A percentile compares a stretch with the other conserved stretches of the same genome.
Evolutionary conservation across 176 grass and related monocot species (phyloP).

Genomic region (Coix lacrymajobi): DNA sequence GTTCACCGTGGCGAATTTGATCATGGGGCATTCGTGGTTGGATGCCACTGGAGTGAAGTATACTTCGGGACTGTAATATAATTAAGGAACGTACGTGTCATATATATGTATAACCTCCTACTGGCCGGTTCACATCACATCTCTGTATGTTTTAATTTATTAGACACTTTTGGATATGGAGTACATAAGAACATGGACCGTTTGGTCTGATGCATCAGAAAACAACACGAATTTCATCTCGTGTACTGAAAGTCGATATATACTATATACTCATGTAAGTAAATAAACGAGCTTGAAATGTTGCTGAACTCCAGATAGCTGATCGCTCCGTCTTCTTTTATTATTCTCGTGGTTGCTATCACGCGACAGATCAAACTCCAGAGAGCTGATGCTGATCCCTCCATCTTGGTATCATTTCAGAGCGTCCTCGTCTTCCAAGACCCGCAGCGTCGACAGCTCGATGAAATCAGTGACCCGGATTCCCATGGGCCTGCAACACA

Average conservation of each 20-base stretch:
- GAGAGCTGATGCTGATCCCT: not conserved
- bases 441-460: slow-evolving; percentile 23
- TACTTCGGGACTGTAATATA: slow-evolving; percentile 45
- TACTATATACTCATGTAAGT: not conserved
- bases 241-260: not conserved
- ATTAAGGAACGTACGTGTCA: not conserved
- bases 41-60: slow-evolving; percentile 39
- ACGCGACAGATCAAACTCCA: not conserved
- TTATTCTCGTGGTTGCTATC: not conserved
- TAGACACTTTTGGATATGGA: too few species aligned
- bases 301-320: not conserved
- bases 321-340: not conserved
- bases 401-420: not conserved
- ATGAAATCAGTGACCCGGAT: slow-evolving; percentile 35
- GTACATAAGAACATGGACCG: not conserved
- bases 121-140: too few species aligned
- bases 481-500: slow-evolving; percentile 5
- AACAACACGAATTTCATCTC: not conserved
- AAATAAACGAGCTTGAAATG: not conserved
- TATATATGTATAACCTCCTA: too few species aligned
- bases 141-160: too few species aligned
- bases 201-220: not conserved
- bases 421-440: slow-evolving; percentile 23
- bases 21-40: slow-evolving; percentile 54
- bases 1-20: slow-evolving; percentile 64